These are phyloP conservation scores for Pichia sp. DNA, from an alignment of 1,139 yeast genomes.

Conservation along the genomic window DNA sequence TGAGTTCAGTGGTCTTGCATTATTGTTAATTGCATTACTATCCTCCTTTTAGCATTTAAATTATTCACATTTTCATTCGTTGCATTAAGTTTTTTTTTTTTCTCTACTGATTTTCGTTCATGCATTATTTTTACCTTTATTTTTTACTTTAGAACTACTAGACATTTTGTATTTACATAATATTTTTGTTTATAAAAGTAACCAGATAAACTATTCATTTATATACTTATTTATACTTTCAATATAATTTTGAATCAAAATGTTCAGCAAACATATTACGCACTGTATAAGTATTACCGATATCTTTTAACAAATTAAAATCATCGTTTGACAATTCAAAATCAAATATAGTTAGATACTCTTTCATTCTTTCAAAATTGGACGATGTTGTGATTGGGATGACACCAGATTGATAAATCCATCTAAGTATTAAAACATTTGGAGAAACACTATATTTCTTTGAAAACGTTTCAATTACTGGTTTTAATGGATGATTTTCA, in stretches of 20 bases:
- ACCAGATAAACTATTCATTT: neutral
- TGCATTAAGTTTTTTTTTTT: neutral
- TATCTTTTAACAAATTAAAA: constrained; percentile 35
- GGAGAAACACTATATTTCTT: constrained; percentile 39
- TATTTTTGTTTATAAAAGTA: too few species aligned
- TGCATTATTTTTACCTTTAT: neutral
- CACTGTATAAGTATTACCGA: constrained; percentile 28
- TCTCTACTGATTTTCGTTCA: neutral
- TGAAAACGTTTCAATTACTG: constrained; percentile 37
- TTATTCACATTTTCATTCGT: neutral
- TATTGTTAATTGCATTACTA: constrained; percentile 11
- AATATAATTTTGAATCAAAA: constrained; percentile 5
- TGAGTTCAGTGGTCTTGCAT: neutral
- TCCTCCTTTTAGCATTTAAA: neutral
- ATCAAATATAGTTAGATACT: constrained; percentile 46
- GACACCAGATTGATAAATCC: constrained; percentile 62
- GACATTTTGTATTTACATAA: too few species aligned
- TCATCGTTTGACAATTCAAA: constrained; percentile 49
- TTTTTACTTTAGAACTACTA: too few species aligned
- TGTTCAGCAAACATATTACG: constrained; percentile 8
- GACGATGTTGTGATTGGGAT: constrained; percentile 72
- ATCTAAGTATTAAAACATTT: constrained; percentile 61
- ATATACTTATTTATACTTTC: neutral
- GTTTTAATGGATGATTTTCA: constrained; percentile 31
- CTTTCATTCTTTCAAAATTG: constrained; percentile 49